Conservation (phyloP, 345 rosid genomes). For the Eucalyptus regnans region DNA sequence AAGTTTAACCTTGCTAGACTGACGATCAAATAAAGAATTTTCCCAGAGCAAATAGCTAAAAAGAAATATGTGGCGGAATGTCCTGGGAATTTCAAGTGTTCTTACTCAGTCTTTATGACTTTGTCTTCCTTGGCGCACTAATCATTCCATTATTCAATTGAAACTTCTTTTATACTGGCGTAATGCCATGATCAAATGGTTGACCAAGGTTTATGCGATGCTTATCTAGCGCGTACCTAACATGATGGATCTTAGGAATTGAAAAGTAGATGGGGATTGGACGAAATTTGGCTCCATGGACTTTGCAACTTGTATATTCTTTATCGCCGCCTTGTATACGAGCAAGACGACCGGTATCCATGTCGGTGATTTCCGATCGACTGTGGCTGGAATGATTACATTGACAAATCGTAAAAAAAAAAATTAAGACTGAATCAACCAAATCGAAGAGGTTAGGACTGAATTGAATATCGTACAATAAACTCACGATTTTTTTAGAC, state of each 20-base stretch:
- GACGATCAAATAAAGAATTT: not conserved
- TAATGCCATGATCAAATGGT: not conserved
- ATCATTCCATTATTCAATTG: not conserved
- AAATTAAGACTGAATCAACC: fast-evolving
- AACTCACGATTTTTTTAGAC: fast-evolving
- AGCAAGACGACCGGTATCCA: fast-evolving
- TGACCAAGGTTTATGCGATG: not conserved
- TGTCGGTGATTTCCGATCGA: fast-evolving
- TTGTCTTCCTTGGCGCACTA: not conserved
- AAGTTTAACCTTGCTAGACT: not conserved
- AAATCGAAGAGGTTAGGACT: fast-evolving
- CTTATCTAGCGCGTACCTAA: not conserved
- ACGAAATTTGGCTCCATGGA: not conserved
- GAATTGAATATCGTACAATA: fast-evolving
- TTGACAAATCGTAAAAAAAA: not conserved
- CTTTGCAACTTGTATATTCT: not conserved
- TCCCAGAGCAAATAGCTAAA: fast-evolving
- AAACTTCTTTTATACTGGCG: not conserved
- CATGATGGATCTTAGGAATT: not conserved
- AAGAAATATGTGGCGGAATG: not conserved
- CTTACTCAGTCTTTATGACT: not conserved
- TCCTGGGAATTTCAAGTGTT: no score
- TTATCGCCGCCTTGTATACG: not conserved
- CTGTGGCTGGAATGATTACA: fast-evolving
- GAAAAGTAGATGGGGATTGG: not conserved